Percentiles rank a stretch among this genome's conserved stretches.
Conservation (phyloP, 805 yeast genomes). For the Kodamaea kaohsiungensis region DNA sequence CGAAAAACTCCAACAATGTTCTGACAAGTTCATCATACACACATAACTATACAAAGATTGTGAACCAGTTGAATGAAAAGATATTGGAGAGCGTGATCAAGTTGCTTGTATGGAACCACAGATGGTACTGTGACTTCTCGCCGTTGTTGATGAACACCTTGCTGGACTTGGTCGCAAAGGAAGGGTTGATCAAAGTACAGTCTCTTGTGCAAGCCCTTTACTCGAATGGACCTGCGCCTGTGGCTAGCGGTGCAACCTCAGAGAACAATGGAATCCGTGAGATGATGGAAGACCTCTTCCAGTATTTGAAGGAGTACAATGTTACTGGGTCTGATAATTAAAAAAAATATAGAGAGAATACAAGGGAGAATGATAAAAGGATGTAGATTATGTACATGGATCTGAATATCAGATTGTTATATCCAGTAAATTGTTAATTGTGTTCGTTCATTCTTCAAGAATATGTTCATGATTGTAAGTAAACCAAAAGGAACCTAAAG, state of each 20-base stretch:
- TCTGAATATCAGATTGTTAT: background rate
- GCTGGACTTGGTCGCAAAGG: constrained; percentile 63
- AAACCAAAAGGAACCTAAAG: too few species aligned
- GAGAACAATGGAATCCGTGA: constrained; percentile 55
- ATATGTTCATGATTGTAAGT: too few species aligned
- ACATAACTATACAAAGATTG: constrained; percentile 39
- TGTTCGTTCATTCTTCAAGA: too few species aligned
- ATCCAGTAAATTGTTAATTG: too few species aligned
- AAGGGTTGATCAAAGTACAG: constrained; percentile 76
- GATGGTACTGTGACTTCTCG: constrained; percentile 95
- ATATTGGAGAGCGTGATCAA: constrained; percentile 72
- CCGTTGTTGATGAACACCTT: constrained; percentile 63
- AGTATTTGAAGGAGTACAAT: constrained; percentile 45
- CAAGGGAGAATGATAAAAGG: background rate
- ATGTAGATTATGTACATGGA: background rate
- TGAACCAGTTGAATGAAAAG: constrained; percentile 49
- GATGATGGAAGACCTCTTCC: constrained; percentile 53
- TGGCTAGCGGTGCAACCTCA: constrained; percentile 10
- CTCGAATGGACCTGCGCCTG: constrained; percentile 32
- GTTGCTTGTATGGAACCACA: constrained; percentile 93
- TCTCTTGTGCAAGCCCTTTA: constrained; percentile 70
- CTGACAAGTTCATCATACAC: constrained; percentile 14
- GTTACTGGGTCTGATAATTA: constrained; percentile 8
- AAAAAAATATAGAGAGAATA: background rate
- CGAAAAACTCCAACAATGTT: constrained; percentile 22